phyloP scores from a whole-genome alignment of 164 flowering plant species.

The Saururus chinensis region DNA sequence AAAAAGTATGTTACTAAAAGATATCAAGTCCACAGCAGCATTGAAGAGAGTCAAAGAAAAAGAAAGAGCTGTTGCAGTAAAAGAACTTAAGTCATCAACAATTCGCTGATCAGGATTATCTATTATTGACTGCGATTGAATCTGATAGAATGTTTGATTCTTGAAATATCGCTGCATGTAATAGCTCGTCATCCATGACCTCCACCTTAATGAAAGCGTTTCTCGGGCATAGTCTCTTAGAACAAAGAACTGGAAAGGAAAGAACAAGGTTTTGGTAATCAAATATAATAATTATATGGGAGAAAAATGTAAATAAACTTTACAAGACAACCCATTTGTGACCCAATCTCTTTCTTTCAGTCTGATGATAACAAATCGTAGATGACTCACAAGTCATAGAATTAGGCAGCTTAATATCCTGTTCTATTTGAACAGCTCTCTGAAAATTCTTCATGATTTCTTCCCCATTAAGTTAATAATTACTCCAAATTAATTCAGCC shows the following conservation, averaged over 20 bases:
- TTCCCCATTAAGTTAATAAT: too few relatives aligned
- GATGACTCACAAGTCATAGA: too few relatives aligned
- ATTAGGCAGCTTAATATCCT: too few relatives aligned
- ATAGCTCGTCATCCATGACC: conserved; percentile 95
- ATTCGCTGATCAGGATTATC: conserved; percentile 99
- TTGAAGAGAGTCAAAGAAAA: conserved; percentile 87
- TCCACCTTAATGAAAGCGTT: conserved; percentile 78
- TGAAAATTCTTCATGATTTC: too few relatives aligned
- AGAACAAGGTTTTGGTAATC: neutral
- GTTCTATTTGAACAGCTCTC: too few relatives aligned
- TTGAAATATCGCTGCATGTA: conserved; percentile 85
- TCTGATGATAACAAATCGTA: too few relatives aligned
- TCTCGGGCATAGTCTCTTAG: conserved; percentile 91
- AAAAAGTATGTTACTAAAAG: conserved; percentile 88
- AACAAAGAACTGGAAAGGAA: conserved; percentile 58
- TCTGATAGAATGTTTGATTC: conserved; percentile 70
- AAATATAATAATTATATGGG: too few relatives aligned
- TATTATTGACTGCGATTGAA: conserved; percentile 83
- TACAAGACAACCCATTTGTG: too few relatives aligned
- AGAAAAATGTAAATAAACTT: too few relatives aligned
- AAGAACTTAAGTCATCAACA: conserved; percentile 93
- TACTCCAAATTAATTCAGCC: too few relatives aligned
- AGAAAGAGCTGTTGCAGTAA: conserved; percentile 92
- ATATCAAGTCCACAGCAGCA: conserved; percentile 81
- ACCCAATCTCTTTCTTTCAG: too few relatives aligned